A percentile compares a stretch with the other conserved stretches of the same genome.
Conservation (phyloP, 352 stramenopile species). For the Phytophthora tubulina region DNA sequence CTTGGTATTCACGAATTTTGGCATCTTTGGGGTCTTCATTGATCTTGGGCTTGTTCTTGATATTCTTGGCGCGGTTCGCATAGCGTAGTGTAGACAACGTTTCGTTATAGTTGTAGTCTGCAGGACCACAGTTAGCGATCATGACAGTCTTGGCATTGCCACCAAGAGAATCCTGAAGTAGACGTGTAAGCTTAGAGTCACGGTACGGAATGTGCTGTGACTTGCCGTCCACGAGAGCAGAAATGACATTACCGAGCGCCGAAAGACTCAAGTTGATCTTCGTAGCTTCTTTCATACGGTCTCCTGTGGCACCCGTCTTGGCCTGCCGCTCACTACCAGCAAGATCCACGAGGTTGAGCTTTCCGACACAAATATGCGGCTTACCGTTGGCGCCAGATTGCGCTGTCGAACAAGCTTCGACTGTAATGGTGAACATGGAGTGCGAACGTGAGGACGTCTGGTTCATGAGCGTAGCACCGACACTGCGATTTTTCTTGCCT, state of each 20-base stretch:
- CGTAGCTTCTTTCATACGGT: conserved; percentile 95
- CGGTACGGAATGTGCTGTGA: conserved; percentile 95
- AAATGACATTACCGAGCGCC: conserved; percentile 88
- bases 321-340: conserved; percentile 92
- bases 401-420: conserved; percentile 84
- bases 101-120: conserved; percentile 97
- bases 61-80: conserved; percentile 94
- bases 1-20: conserved; percentile 68
- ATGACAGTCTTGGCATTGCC: conserved; percentile 98
- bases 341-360: conserved; percentile 97
- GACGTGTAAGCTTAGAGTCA: conserved; percentile 91
- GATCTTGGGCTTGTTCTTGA: conserved; percentile 94
- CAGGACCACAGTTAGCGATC: conserved; percentile 96
- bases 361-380: conserved; percentile 93
- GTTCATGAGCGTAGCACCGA: conserved; percentile 96
- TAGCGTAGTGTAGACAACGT: conserved; percentile 95
- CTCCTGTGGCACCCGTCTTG: conserved; percentile 94
- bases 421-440: conserved; percentile 96
- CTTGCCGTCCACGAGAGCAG: conserved; percentile 85
- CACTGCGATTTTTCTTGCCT: conserved; percentile 93
- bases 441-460: conserved; percentile 94
- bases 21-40: conserved; percentile 92
- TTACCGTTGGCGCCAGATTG: conserved; percentile 46
- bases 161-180: conserved; percentile 92
- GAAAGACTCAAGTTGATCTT: conserved; percentile 89